A percentile compares a stretch with the other conserved stretches of the same genome.
Evolutionary conservation across 805 yeast genomes (phyloP).

Genomic region (Groenewaldozyma salmanticensis): DNA sequence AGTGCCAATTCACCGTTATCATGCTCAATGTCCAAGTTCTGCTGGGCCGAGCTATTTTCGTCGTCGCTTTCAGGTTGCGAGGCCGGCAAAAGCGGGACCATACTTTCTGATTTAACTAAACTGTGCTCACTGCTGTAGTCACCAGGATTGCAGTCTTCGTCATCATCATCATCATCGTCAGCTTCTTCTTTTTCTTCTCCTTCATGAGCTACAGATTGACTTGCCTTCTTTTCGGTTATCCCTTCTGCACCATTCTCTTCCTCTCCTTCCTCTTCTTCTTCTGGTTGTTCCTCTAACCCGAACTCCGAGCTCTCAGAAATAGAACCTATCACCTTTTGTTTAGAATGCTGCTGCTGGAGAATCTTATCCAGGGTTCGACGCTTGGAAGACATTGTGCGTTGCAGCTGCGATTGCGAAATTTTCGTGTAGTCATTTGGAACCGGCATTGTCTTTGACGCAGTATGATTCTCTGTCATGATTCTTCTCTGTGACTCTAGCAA

Average conservation of each 20-base stretch:
- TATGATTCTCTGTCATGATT: constrained; percentile 18
- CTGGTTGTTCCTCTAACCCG: not conserved
- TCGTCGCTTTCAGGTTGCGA: no score
- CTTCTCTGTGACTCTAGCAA: constrained; percentile 25
- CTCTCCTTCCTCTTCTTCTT: not conserved
- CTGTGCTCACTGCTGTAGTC: no score
- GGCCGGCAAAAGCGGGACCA: no score
- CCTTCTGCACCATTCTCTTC: not conserved
- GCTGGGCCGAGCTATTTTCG: no score
- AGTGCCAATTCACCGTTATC: no score
- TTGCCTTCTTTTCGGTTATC: no score
- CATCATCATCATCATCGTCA: no score
- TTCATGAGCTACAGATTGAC: no score
- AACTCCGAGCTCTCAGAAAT: not conserved
- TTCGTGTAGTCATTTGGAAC: constrained; percentile 4
- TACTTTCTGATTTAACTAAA: no score
- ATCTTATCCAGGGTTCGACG: constrained; percentile 15
- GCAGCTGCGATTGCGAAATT: constrained; percentile 13
- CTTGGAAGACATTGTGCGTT: constrained; percentile 14
- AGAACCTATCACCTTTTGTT: not conserved
- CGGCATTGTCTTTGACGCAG: constrained; percentile 4
- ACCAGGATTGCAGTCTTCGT: no score
- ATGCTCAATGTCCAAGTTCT: no score
- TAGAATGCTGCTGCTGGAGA: constrained; percentile 10
- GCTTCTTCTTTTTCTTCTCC: no score